Evolutionary conservation across 257 asterid species (phyloP), one percentile per base, ranked within the genome.

Genomic region (Prunella vulgaris): DNA sequence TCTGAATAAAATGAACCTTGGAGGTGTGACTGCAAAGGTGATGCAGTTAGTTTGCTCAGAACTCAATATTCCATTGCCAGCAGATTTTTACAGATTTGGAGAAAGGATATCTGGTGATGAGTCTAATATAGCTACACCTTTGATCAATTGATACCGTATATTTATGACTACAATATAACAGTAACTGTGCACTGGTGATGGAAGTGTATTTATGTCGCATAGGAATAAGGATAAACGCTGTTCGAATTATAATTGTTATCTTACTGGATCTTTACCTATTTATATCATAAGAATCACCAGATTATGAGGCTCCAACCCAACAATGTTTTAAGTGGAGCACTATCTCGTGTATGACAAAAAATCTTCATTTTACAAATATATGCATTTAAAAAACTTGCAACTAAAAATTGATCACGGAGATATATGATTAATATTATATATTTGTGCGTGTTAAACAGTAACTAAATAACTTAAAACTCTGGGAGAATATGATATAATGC

Each of bases 11-110:
- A 75, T 93, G 95, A 85, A 89, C 72, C 46, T 85, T 51, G 98
- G 98, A 27, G 80, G 85, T 20, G 97, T 87, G 71, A 90, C 98
- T 18, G 93, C 94, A 0, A 87, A 84, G 76, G 80, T 90, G 64
- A 77, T 90, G 64, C 87, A 90, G 73, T 75, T 90, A 61, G 88
- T 93, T 18, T 93, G 98, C 83, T 79, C 97, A 22, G 97, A 93
- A 78, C 95, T 93, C 33, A 56, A 79, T 57, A 83, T 93, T 71
- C 97, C 97, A 20, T 72, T 88, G 85, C 95, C 97, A 0, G 81
- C 85, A 5, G 96, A 87, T 32, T 75, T 84, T 72, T 74, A 75
- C 68, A 85, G 88, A 30, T 80, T 77, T 52, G 71, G 79, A 20
- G 95, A 86, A 77, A 82, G 87, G 81, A 63, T 79, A 76, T 21